Evolutionary conservation across 169 alveolate genomes (phyloP).

Genomic region (Fabrea salina): DNA sequence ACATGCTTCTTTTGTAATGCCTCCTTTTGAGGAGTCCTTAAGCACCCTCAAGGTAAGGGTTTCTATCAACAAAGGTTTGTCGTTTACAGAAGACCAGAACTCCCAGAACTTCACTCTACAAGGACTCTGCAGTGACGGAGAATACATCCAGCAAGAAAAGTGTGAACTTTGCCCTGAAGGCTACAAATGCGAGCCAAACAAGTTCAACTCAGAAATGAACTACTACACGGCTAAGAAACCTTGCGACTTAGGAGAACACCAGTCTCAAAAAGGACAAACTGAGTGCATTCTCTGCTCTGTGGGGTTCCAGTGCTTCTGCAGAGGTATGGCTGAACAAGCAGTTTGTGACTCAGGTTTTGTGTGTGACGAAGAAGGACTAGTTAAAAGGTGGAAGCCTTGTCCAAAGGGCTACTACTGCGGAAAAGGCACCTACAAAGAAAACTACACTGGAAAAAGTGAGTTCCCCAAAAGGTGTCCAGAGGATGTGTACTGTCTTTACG

Average conservation of each 20-base stretch:
- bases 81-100: background rate
- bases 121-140: conserved; percentile 7
- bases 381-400: conserved; percentile 25
- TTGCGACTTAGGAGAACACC: conserved; percentile 38
- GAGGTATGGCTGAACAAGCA: conserved; percentile 34
- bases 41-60: background rate
- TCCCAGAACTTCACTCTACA: background rate
- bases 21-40: background rate
- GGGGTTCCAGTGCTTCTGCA: conserved; percentile 37
- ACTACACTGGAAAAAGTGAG: background rate
- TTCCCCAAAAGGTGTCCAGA: background rate
- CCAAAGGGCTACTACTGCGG: background rate
- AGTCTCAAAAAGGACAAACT: conserved; percentile 29
- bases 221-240: background rate
- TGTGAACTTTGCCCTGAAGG: conserved; percentile 29
- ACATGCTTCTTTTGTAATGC: background rate
- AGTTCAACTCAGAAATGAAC: background rate
- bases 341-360: conserved; percentile 39
- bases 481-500: background rate
- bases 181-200: background rate
- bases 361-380: background rate
- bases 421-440: background rate
- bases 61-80: background rate
- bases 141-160: background rate
- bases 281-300: conserved; percentile 34